phyloP scores from a whole-genome alignment of 306 rosid species.

The Prunus dulcis region DNA sequence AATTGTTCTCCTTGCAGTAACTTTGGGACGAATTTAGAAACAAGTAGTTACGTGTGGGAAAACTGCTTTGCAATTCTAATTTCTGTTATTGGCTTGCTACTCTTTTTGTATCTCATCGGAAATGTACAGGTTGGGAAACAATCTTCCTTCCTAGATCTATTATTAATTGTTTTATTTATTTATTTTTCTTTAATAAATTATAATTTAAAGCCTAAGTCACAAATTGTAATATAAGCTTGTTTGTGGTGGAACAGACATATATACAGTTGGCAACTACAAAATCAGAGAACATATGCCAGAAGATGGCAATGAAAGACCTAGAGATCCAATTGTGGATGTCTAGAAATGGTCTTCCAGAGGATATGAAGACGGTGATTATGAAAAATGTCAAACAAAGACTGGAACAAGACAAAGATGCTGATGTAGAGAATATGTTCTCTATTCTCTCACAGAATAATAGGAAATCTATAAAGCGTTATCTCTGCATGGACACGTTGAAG shows the following conservation, averaged over 20 bases:
- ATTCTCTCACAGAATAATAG: not conserved
- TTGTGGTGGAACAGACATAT: not conserved
- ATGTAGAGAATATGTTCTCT: not conserved
- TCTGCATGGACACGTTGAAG: not conserved
- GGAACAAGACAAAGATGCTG: not conserved
- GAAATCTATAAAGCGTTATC: not conserved
- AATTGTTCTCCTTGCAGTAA: not conserved
- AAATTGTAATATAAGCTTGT: not conserved
- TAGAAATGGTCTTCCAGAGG: not conserved
- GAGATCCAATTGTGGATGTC: not conserved
- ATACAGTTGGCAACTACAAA: not conserved
- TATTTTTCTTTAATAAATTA: not conserved
- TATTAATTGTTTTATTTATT: not conserved
- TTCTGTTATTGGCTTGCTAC: constrained; percentile 2
- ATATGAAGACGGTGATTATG: not conserved
- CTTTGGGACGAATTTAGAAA: constrained; percentile 4
- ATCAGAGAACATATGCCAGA: not conserved
- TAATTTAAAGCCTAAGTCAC: no score
- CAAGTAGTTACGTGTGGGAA: not conserved
- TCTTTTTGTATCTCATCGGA: constrained; percentile 18
- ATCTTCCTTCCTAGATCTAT: not conserved
- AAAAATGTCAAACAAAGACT: not conserved
- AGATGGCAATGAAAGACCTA: not conserved
- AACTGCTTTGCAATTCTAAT: not conserved
- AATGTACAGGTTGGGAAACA: constrained; percentile 17